Conservation (phyloP, 1,284 basidiomycete genomes). For the Papiliotrema laurentii region DNA sequence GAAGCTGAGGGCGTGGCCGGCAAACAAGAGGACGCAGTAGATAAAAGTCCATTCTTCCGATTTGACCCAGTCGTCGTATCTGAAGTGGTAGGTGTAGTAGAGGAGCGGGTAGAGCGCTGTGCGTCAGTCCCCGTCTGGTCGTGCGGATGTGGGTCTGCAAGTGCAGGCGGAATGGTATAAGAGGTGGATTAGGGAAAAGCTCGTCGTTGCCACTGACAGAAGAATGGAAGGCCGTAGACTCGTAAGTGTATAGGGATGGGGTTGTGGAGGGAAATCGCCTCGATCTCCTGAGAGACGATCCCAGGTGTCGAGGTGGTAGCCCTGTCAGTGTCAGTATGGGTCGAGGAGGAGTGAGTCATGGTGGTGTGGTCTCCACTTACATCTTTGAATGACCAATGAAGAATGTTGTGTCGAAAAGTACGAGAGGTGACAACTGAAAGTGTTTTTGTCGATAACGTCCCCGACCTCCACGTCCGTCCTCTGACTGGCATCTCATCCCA, state of each 20-base stretch:
- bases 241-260: slow-evolving; percentile 72
- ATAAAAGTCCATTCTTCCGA: slow-evolving; percentile 97
- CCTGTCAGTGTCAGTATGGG: too few relatives aligned
- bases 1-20: slow-evolving; percentile 87
- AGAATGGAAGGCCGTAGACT: slow-evolving; percentile 79
- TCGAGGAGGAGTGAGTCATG: too few relatives aligned
- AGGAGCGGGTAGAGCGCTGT: slow-evolving; percentile 74
- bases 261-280: slow-evolving; percentile 71
- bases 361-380: too few relatives aligned
- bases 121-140: too few relatives aligned
- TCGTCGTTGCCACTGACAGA: slow-evolving; percentile 53
- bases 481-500: too few relatives aligned
- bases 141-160: too few relatives aligned
- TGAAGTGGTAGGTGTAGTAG: slow-evolving; percentile 78
- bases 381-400: too few relatives aligned
- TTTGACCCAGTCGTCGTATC: slow-evolving; percentile 84
- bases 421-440: too few relatives aligned
- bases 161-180: slow-evolving; percentile 2
- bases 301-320: slow-evolving; percentile 12
- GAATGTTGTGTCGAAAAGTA: too few relatives aligned
- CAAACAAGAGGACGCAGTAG: slow-evolving; percentile 76
- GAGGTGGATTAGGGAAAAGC: slow-evolving; percentile 6
- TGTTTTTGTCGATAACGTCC: too few relatives aligned
- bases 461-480: too few relatives aligned
- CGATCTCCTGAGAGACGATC: slow-evolving; percentile 80